Percentiles rank a stretch among this genome's conserved stretches.
Evolutionary conservation across 169 alveolate species (phyloP).

Genomic region (Fabrea salina): DNA sequence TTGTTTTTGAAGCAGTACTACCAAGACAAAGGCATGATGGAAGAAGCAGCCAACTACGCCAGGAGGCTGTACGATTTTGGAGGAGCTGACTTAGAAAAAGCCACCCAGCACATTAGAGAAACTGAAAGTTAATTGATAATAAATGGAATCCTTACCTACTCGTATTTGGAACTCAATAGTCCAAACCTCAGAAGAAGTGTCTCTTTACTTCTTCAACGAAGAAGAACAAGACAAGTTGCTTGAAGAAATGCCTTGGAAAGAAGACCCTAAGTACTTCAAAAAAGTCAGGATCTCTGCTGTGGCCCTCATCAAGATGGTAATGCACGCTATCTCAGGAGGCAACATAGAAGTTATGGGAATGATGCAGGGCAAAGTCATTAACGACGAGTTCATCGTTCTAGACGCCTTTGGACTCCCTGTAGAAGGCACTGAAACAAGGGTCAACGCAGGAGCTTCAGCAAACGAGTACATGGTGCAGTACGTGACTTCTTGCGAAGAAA

Average conservation of each 20-base stretch:
- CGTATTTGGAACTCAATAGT: constrained; percentile 22
- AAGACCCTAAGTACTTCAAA: constrained; percentile 56
- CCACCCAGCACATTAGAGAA: constrained; percentile 21
- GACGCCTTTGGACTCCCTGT: constrained; percentile 89
- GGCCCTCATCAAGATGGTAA: constrained; percentile 86
- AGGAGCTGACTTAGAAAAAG: constrained; percentile 31
- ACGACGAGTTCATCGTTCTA: constrained; percentile 76
- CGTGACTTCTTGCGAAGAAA: constrained; percentile 55
- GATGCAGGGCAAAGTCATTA: constrained; percentile 86
- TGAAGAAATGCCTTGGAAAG: constrained; percentile 60
- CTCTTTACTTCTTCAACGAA: constrained; percentile 50
- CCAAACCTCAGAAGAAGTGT: constrained; percentile 38
- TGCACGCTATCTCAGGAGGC: constrained; percentile 87
- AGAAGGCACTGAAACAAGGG: constrained; percentile 92
- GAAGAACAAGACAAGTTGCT: constrained; percentile 56
- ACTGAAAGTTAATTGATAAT: constrained; percentile 23
- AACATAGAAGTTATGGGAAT: constrained; percentile 90
- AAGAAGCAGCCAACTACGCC: constrained; percentile 65
- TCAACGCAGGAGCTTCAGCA: constrained; percentile 80
- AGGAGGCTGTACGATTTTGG: constrained; percentile 60
- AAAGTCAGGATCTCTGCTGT: constrained; percentile 74
- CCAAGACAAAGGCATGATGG: constrained; percentile 48
- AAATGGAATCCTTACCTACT: not conserved
- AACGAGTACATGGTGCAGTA: constrained; percentile 62
- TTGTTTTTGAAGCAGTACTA: constrained; percentile 73